Base-by-base conservation (phyloP, 2,329 filamentous ascomycete species). In the Ascochyta viciae-villosae region DNA sequence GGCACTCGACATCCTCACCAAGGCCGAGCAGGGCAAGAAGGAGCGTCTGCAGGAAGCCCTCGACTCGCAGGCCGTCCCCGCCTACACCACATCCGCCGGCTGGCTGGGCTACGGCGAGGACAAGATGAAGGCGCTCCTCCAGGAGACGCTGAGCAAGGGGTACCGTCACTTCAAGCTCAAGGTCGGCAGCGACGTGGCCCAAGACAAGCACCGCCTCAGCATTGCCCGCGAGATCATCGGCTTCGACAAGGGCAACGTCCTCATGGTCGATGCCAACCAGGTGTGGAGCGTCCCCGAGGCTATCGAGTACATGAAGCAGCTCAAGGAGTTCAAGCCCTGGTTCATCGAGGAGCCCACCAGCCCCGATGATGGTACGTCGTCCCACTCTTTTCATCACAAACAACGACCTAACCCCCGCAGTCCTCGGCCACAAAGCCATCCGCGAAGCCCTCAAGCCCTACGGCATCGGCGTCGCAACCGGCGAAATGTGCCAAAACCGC, bases 211-310 rank as follows among this genome's bases (percentile, higher is more conserved):
- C 55, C 82, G 92, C 4, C 80, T 96, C 65, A 74, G 76, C 13
- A 92, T 96, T 74, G 91, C 91, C 6, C 82, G 92, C 41, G 86
- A 90, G 27, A 87, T 94, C 37, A 89, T 96, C 72, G 90, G 91
- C 2, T 94, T 89, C 75, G 91, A 96, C 76, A 81, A 83, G 72
- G 92, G 89, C 57, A 94, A 94, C 75, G 84, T 94, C 48, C 83
- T 96, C 66, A 96, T 96, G 92, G 88, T 96, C 12, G 92, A 96
- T 78, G 92, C 92, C 47, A 96, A 96, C 79, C 92, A 96, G 81
- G 82, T 95, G 56, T 96, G 92, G 92, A 91, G 88, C 46, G 92
- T 96, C 33, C 91, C 91, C 1, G 91, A 96, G 78, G 92, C 92
- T 7, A 92, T 96, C 66, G 85, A 85, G 60, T 92, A 94, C 81